Percentiles rank a stretch among this genome's conserved stretches.
Evolutionary conservation across 768 basidiomycete species (phyloP).

Genomic region (Suillus subluteus): DNA sequence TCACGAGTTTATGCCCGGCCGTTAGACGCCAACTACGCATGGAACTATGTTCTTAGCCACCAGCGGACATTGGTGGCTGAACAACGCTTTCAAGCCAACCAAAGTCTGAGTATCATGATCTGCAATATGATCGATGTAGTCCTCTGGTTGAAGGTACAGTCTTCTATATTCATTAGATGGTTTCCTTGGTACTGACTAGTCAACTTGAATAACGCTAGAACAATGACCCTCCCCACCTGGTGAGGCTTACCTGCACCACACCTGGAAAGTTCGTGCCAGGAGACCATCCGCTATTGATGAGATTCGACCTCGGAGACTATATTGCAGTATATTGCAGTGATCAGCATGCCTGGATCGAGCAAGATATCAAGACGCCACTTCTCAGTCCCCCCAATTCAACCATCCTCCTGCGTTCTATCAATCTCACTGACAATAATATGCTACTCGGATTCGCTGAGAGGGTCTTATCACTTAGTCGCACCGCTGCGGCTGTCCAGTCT

Average conservation of each 20-base stretch:
- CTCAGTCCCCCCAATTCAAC: neutral
- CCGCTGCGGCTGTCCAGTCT: neutral
- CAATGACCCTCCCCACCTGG: neutral
- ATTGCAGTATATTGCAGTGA: conserved; percentile 3
- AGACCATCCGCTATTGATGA: conserved; percentile 1
- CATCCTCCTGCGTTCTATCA: neutral
- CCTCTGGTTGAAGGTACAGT: neutral
- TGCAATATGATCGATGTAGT: neutral
- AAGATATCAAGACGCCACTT: neutral
- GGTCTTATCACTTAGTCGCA: neutral
- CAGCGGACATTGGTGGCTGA: neutral
- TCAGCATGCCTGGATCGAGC: neutral
- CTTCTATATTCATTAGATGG: neutral
- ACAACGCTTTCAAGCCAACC: neutral
- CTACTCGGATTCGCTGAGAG: neutral
- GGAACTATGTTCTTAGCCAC: neutral
- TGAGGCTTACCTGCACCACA: neutral
- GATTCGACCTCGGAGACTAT: neutral
- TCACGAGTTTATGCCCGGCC: neutral
- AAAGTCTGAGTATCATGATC: neutral
- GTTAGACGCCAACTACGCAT: neutral
- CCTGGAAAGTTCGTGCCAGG: neutral
- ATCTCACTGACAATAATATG: neutral
- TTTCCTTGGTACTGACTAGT: neutral
- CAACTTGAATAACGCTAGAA: neutral